Conservation (phyloP, 768 basidiomycete species). For the Neoboletus subvelutipes region DNA sequence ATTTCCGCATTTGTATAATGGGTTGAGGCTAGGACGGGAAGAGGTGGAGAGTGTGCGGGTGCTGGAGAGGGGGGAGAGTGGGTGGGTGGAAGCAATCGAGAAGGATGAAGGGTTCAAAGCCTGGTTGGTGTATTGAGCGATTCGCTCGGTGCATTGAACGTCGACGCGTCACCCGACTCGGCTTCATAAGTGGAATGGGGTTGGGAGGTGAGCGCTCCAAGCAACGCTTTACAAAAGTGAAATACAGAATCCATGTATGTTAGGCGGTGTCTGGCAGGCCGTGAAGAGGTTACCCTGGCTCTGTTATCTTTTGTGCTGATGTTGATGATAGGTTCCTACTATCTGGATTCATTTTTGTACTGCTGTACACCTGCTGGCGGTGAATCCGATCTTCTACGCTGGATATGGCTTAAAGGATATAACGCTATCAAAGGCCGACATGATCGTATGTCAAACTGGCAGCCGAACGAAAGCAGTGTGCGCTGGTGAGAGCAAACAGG, state of each 20-base stretch:
- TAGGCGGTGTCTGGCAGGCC: not conserved
- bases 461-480: not conserved
- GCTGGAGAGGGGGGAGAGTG: constrained; percentile 24
- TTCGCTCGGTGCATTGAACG: not conserved
- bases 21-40: constrained; percentile 39
- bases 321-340: not conserved
- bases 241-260: no score
- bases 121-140: constrained; percentile 38
- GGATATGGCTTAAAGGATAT: not conserved
- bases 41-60: constrained; percentile 44
- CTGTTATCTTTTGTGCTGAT: not conserved
- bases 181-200: not conserved
- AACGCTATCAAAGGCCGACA: no score
- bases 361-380: not conserved
- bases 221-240: not conserved
- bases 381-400: not conserved
- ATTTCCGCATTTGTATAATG: constrained; percentile 58
- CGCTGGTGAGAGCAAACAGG: not conserved
- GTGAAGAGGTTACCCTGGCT: not conserved
- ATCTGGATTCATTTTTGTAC: not conserved
- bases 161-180: no score
- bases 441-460: not conserved
- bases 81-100: constrained; percentile 36
- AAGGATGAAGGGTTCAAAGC: constrained; percentile 8
- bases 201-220: not conserved